Conservation (phyloP, 1,284 basidiomycete genomes). For the Thecaphora frezii region DNA sequence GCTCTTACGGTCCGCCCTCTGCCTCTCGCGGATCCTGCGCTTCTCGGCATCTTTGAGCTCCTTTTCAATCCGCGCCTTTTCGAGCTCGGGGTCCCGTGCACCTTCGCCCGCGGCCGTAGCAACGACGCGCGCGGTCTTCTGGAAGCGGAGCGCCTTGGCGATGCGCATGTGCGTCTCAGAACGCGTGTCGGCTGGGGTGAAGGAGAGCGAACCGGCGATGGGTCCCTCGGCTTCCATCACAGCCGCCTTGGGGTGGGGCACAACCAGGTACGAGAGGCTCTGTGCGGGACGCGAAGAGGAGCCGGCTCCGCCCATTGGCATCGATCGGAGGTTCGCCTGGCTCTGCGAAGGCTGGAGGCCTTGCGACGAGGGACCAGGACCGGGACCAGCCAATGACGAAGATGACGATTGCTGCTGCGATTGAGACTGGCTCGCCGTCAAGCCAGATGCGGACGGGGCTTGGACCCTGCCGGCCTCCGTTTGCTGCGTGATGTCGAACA, state of each 20-base stretch:
- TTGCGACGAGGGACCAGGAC: constrained; percentile 17
- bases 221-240: constrained; percentile 81
- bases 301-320: constrained; percentile 36
- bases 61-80: constrained; percentile 62
- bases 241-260: constrained; percentile 81
- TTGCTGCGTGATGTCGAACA: constrained; percentile 72
- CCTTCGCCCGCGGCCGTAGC: constrained; percentile 35
- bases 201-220: constrained; percentile 77
- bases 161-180: constrained; percentile 84
- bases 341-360: constrained; percentile 6
- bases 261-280: constrained; percentile 74
- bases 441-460: too few relatives aligned
- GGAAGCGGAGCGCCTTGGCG: constrained; percentile 78
- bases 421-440: neutral
- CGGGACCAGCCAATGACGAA: too few relatives aligned
- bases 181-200: constrained; percentile 84
- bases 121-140: constrained; percentile 72
- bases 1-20: constrained; percentile 34
- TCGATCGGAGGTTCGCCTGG: constrained; percentile 23
- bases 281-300: constrained; percentile 31
- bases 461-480: constrained; percentile 39
- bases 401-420: neutral
- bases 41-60: constrained; percentile 52
- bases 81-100: constrained; percentile 64
- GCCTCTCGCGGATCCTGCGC: constrained; percentile 46